Evolutionary conservation across 2,329 filamentous ascomycete species (phyloP), one percentile per base, ranked within the genome.

Genomic region (Fusarium tricinctum): DNA sequence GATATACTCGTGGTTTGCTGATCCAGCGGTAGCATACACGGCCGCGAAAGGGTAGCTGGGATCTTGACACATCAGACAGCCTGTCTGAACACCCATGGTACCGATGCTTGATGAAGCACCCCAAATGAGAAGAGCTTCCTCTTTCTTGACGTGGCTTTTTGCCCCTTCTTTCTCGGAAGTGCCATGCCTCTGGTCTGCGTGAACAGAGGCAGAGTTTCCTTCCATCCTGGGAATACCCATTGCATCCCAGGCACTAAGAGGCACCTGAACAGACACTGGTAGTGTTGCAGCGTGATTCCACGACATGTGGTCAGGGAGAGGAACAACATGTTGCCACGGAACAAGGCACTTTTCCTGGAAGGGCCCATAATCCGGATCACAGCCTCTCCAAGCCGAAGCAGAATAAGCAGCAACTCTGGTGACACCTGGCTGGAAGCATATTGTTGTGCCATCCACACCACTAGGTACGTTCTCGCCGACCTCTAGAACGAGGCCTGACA

Each of bases 101-200:
- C 81, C 82, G 3, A 84, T 78, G 44, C 82, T 83, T 1, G 81
- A 82, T 12, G 80, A 81, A 6, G 78, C 81, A 2, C 82, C 81
- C 82, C 81, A 83, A 32, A 83, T 75, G 0, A 84, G 50, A 4
- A 83, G 72, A 3, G 68, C 78, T 52, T 80, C 76, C 57, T 23
- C 74, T 59, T 76, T 76, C 14, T 22, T 22, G 7, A 7, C 44
- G 1, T 20, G 56, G 3, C 32, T 65, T 8, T 40, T 51, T 19
- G 30, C 19, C 8, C 14, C 39, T 8, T n/a, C 17, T 38, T 10
- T n/a, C 9, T 38, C 17, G 17, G 17, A n/a, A 38, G 17, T n/a
- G 35, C 9, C 8, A 38, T n/a, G 8, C 5, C 8, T 19, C 9
- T 17, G 17, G 17, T 10, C 15, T 22, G 30, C 6, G 23, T 28